A percentile compares a stretch with the other conserved stretches of the same genome.
Conservation (phyloP, 202 grass and related monocot genomes). For the Eragrostis tef region DNA sequence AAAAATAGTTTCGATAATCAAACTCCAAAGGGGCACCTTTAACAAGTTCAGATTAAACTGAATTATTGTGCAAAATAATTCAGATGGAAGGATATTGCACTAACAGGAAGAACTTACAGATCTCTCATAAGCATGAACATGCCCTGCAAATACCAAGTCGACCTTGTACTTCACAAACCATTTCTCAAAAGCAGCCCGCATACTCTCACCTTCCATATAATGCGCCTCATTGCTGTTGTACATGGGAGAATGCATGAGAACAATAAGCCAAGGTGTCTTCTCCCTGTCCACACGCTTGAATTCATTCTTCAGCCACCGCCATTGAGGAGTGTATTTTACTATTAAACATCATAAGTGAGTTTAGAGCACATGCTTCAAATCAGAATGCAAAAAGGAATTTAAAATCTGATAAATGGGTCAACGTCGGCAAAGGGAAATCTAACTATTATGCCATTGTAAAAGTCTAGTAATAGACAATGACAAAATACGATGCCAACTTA, state of each 20-base stretch:
- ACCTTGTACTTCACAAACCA: slow-evolving; percentile 96
- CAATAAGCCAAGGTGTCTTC: slow-evolving; percentile 97
- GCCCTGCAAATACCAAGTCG: slow-evolving; percentile 86
- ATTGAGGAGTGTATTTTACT: slow-evolving; percentile 99
- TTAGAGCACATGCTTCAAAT: slow-evolving; percentile 28
- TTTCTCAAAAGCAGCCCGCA: slow-evolving; percentile 77
- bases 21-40: slow-evolving; percentile 5
- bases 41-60: background rate
- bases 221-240: slow-evolving; percentile 92
- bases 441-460: slow-evolving; percentile 35
- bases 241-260: slow-evolving; percentile 91
- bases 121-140: slow-evolving; percentile 98
- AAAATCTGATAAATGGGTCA: background rate
- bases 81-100: background rate
- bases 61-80: background rate
- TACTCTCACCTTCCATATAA: slow-evolving; percentile 96
- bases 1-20: background rate
- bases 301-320: slow-evolving; percentile 76
- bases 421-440: background rate
- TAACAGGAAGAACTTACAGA: slow-evolving; percentile 61
- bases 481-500: background rate
- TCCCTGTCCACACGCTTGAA: slow-evolving; percentile 80
- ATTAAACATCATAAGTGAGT: slow-evolving; percentile 38
- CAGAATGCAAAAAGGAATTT: background rate
- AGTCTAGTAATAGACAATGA: background rate